phyloP scores from a whole-genome alignment of 306 rosid species.

The Lathyrus tuberosus region DNA sequence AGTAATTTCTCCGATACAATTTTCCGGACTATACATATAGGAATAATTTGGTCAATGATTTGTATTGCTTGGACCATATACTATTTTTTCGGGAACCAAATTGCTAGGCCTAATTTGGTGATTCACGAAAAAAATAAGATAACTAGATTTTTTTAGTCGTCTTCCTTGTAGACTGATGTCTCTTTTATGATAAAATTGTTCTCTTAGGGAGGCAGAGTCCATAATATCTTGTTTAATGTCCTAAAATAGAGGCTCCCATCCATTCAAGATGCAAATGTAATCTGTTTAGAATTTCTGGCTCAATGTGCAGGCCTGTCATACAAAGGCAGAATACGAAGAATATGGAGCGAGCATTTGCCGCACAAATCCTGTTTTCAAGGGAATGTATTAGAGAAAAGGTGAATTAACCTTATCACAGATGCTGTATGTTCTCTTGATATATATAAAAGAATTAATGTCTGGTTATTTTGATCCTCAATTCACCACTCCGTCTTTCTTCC shows the following conservation, averaged over 20 bases:
- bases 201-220: neutral
- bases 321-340: constrained; percentile 97
- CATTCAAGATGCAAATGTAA: neutral
- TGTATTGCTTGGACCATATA: neutral
- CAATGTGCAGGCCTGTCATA: constrained; percentile 88
- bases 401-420: constrained; percentile 32
- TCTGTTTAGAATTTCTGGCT: constrained; percentile 31
- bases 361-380: constrained; percentile 98
- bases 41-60: neutral
- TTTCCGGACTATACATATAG: neutral
- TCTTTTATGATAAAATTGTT: neutral
- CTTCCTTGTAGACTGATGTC: neutral
- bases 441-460: constrained; percentile 32
- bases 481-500: constrained; percentile 40
- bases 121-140: neutral
- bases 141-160: neutral
- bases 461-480: constrained; percentile 30
- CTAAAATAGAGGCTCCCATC: neutral
- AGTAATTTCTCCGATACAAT: neutral
- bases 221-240: constrained; percentile 7
- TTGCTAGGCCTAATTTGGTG: neutral
- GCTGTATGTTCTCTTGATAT: constrained; percentile 34
- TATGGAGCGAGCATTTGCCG: constrained; percentile 97
- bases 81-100: neutral
- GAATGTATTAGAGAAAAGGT: constrained; percentile 76